Evolutionary conservation across 2,329 filamentous ascomycete genomes (phyloP), one percentile per base, ranked within the genome.

Genomic region (Lachnellula hyalina): DNA sequence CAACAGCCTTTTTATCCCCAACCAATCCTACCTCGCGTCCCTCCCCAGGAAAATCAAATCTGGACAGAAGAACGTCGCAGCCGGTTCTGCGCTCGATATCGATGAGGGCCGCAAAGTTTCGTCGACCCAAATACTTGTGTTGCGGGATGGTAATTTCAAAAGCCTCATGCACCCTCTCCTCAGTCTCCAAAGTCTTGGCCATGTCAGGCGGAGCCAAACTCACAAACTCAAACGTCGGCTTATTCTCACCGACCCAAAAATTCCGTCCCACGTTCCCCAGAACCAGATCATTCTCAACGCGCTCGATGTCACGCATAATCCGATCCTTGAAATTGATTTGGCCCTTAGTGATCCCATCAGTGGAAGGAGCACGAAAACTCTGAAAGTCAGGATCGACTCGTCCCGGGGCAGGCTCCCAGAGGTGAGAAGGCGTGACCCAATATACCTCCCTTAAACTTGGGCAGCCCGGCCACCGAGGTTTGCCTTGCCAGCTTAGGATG

Each of bases 171-270:
- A 25, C 49, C 9, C 40, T 32, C 3, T 25, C 46, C 15, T 51
- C 40, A 5, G 5, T 48, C 14, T 7, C 40, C 23, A 47, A 25
- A 23, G 28, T 32, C 28, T 32, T 40, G 14, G 36, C 36, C 14
- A 40, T 40, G 6, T 9, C n/a, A 7, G 15, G 25, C 6, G 48
- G 52, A 19, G 17, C 28, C 12, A 61, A 36, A 35, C 52, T 58
- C 11, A 54, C 54, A 21, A 56, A 61, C 2, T 48, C 14, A 46
- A 61, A 58, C 1, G 21, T 45, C 19, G 58, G 56, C 49, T 53
- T 55, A 3, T 58, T 23, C 3, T 57, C 51, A 2, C 47, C 53
- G 32, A 35, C 19, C 58, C 58, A 61, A n/a, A 41, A 48, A 23
- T 58, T 51, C 34, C 23, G 46, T 12, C 51, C 52, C 25, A 38